Conservation (phyloP, 2,329 filamentous ascomycete genomes). For the Akanthomyces muscarius region DNA sequence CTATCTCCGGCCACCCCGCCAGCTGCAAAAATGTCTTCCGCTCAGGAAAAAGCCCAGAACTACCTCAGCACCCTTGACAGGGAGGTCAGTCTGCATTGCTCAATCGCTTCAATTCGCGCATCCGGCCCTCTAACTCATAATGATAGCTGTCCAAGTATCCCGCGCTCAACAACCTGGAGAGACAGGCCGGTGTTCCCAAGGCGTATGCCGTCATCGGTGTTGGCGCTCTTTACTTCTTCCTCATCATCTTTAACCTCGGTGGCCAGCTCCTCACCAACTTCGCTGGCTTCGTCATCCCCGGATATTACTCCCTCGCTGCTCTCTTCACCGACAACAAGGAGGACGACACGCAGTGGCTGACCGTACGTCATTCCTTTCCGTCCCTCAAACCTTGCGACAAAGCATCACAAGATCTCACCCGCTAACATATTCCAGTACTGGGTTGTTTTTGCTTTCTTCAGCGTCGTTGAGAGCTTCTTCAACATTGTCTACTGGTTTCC, state of each 20-base stretch:
- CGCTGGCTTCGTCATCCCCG: constrained; percentile 76
- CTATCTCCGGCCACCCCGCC: constrained; percentile 17
- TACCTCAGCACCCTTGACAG: constrained; percentile 77
- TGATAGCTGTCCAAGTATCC: constrained; percentile 79
- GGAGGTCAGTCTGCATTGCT: constrained; percentile 56
- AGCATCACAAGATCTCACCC: not conserved
- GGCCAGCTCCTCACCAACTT: constrained; percentile 85
- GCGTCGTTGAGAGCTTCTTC: constrained; percentile 75
- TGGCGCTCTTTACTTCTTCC: constrained; percentile 78
- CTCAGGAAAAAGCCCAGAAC: constrained; percentile 72
- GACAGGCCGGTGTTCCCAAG: constrained; percentile 78
- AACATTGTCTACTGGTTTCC: constrained; percentile 92
- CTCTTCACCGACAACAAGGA: constrained; percentile 67
- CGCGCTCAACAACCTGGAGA: constrained; percentile 78
- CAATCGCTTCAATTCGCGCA: not conserved
- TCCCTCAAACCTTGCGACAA: not conserved
- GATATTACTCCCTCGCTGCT: constrained; percentile 78
- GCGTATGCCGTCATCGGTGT: constrained; percentile 77
- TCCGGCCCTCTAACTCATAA: not conserved
- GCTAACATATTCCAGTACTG: constrained; percentile 64
- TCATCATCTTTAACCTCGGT: constrained; percentile 89
- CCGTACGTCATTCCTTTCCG: constrained; percentile 46
- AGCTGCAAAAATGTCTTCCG: constrained; percentile 58
- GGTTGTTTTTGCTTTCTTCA: constrained; percentile 81
- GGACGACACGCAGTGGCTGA: constrained; percentile 80